phyloP scores from a whole-genome alignment of 306 rosid genomes.

The Begonia fuchsioides region DNA sequence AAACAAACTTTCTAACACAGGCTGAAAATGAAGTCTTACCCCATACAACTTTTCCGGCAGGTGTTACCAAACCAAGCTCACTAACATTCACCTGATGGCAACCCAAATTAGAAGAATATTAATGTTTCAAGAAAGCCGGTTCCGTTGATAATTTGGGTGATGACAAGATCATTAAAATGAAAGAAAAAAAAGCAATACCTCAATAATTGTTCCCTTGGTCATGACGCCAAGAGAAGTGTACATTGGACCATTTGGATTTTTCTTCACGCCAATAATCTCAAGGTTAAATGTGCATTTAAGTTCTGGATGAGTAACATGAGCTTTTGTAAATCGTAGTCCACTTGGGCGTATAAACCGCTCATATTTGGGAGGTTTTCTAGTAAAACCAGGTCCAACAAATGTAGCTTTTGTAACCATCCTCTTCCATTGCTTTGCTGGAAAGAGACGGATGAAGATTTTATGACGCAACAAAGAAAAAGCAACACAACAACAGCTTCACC shows the following conservation, averaged over 20 bases:
- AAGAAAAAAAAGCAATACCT: constrained; percentile 35
- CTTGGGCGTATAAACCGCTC: constrained; percentile 85
- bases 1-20: neutral
- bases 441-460: neutral
- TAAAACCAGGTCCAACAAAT: constrained; percentile 82
- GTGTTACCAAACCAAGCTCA: constrained; percentile 89
- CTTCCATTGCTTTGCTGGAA: constrained; percentile 90
- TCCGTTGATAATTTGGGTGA: too few species aligned
- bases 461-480: neutral
- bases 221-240: constrained; percentile 84
- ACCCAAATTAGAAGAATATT: too few species aligned
- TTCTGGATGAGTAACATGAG: constrained; percentile 95
- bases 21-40: constrained; percentile 29
- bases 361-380: constrained; percentile 91
- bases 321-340: constrained; percentile 80
- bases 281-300: constrained; percentile 86
- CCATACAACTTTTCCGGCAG: constrained; percentile 96
- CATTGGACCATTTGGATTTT: constrained; percentile 88
- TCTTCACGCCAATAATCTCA: constrained; percentile 82
- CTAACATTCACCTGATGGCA: constrained; percentile 90
- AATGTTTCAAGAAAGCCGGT: too few species aligned
- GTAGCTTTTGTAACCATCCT: constrained; percentile 94
- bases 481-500: neutral
- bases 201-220: constrained; percentile 83
- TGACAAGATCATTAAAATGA: neutral